Conservation (phyloP, 768 basidiomycete genomes). For the Steccherinum ochraceum region DNA sequence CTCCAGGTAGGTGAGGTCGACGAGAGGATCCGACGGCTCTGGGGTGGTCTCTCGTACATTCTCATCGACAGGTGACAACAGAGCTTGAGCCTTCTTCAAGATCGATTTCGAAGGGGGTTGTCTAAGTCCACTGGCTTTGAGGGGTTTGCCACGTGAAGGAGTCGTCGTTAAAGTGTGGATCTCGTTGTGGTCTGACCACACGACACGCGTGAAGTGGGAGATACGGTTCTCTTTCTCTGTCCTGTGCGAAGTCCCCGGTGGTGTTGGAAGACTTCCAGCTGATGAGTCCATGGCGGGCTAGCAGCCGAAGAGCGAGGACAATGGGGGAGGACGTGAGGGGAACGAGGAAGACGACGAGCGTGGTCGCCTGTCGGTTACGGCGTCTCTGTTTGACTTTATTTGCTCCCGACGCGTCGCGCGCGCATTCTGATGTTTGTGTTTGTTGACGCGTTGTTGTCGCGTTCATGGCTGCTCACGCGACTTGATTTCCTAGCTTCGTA, state of each 20-base stretch:
- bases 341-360: not conserved
- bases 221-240: constrained; percentile 44
- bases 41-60: constrained; percentile 61
- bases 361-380: not conserved
- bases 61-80: constrained; percentile 33
- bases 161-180: constrained; percentile 34
- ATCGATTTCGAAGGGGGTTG: constrained; percentile 57
- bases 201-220: constrained; percentile 29
- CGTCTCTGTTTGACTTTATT: not conserved
- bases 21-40: constrained; percentile 66
- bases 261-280: constrained; percentile 40
- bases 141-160: constrained; percentile 9
- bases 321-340: not conserved
- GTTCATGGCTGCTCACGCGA: too few relatives aligned
- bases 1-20: constrained; percentile 57
- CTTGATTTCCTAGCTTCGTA: too few relatives aligned
- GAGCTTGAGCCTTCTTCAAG: constrained; percentile 47
- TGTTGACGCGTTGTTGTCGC: not conserved
- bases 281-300: not conserved
- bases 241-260: constrained; percentile 51
- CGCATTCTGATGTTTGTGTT: not conserved
- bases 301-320: not conserved
- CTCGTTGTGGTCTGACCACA: constrained; percentile 47
- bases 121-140: constrained; percentile 30
- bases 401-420: not conserved